Evolutionary conservation across 441 rosid genomes (phyloP), one percentile per base, ranked within the genome.

Genomic region (Erysimum cheiri): DNA sequence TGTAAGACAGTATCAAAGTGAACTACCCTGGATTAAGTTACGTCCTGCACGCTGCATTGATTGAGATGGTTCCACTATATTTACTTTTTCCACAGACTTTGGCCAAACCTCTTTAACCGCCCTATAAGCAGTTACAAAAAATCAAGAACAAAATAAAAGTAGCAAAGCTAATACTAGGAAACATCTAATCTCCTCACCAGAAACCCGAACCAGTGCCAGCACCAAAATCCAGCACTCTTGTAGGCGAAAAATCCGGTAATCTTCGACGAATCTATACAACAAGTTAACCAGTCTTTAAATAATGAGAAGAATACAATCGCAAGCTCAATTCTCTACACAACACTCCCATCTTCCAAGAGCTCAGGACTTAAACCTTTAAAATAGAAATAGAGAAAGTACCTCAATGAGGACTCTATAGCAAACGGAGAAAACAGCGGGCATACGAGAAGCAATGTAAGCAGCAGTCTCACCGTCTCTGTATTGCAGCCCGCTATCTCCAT

Each of bases 151-250:
- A n/a, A 12, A 60, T 4, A 26, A 9, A 56, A 4, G 2, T 26
- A 46, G 8, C 28, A 54, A 10, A 43, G 10, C 0, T 19, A 35
- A 60, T 8, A 49, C n/a, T n/a, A n/a, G 28, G 49, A 28, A 57
- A 11, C 57, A 81, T 56, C 39, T 39, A 2, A 44, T 54, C 44
- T 60, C 58, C 88, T 82, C 77, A 92, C 99, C 97, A 92, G 78
- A 92, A 91, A 62, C 96, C 98, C 4, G 97, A 94, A 69, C 99
- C 98, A 3, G 98, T 88, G 24, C 97, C 98, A 0, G 97, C 98
- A 26, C 99, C 98, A 80, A 94, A 92, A 84, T 94, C 98, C 60
- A 92, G 70, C 15, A 92, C 92, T 64, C 73, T 88, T 3, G 79
- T 70, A 3, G 99, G 99, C 28, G 71, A 53, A 79, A 94, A 92